These are phyloP conservation scores for Areca catechu DNA, from an alignment of 176 grass and related monocot species.

Conservation along the genomic window DNA sequence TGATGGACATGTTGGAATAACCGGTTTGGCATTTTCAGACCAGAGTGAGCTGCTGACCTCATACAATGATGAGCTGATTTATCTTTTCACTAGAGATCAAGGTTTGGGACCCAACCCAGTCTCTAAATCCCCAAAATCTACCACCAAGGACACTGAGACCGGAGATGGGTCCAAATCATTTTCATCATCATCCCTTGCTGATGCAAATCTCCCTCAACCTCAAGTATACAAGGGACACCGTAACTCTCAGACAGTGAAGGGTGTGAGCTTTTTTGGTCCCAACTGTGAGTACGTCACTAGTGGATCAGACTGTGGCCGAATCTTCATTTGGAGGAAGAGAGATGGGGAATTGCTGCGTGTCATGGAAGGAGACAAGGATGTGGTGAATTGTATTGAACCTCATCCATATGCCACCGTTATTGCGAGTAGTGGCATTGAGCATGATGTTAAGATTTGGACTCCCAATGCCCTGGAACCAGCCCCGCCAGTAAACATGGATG, in stretches of 20 bases:
- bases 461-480: conserved; percentile 53
- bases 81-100: conserved; percentile 71
- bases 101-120: conserved; percentile 47
- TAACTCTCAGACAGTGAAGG: conserved; percentile 84
- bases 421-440: conserved; percentile 79
- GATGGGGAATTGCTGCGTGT: conserved; percentile 53
- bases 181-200: conserved; percentile 10
- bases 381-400: conserved; percentile 82
- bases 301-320: conserved; percentile 76
- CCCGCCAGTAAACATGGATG: conserved; percentile 38
- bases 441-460: conserved; percentile 82
- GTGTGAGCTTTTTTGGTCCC: conserved; percentile 70
- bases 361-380: conserved; percentile 70
- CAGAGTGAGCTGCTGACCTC: conserved; percentile 57
- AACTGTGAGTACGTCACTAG: conserved; percentile 81
- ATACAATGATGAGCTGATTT: conserved; percentile 75
- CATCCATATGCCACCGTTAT: conserved; percentile 54
- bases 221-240: conserved; percentile 51
- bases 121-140: conserved; percentile 8
- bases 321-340: conserved; percentile 92
- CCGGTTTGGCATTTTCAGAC: conserved; percentile 78
- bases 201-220: conserved; percentile 29
- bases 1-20: conserved; percentile 43
- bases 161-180: conserved; percentile 27
- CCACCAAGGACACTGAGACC: conserved; percentile 10